Base-by-base conservation (phyloP, 2,329 filamentous ascomycete genomes). In the Cladosporium sp. region DNA sequence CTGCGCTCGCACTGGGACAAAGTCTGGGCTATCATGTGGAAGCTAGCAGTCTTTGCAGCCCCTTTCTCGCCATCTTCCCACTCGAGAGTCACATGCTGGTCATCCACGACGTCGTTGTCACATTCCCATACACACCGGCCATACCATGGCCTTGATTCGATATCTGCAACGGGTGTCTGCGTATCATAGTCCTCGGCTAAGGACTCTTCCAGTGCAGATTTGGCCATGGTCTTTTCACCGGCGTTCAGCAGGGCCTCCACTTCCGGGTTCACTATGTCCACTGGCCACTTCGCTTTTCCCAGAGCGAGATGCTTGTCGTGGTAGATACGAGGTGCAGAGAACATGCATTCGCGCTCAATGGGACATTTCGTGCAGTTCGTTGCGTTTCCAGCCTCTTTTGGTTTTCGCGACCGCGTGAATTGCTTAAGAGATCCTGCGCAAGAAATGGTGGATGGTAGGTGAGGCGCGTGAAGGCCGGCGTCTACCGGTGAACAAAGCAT, bases 11-110 rank as follows among this genome's bases (percentile, higher is more conserved):
- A 97, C 64, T 95, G 88, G 69, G 88, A 87, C 68, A 90, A 86
- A 0, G 92, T 96, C 60, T 92, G 90, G 1, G 93, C 91, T 2
- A 93, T 87, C 93, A 97, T 97, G 73, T 97, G 93, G 70, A 97
- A 89, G 1, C 86, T 86, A 0, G 92, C 93, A 15, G 88, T 91
- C 76, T 97, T 97, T 42, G 90, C 84, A 1, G 84, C 84, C 60
- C 62, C 60, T 59, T 61, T 2, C 78, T 62, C 0, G 76, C 89
- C 86, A 44, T 95, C 90, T 12, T 91, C 88, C 91, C 93, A 97
- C 3, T 83, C 85, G 53, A 97, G 84, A 0, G 89, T 93, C 19
- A 97, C 94, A 24, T 88, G 82, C 72, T 97, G 93, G 67, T 97
- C 91, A 71, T 99, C 94, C 67, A 87, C 90, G 40, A 97, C 94